Conservation (phyloP, 2,329 filamentous ascomycete species). For the Aureobasidium mangrovei region DNA sequence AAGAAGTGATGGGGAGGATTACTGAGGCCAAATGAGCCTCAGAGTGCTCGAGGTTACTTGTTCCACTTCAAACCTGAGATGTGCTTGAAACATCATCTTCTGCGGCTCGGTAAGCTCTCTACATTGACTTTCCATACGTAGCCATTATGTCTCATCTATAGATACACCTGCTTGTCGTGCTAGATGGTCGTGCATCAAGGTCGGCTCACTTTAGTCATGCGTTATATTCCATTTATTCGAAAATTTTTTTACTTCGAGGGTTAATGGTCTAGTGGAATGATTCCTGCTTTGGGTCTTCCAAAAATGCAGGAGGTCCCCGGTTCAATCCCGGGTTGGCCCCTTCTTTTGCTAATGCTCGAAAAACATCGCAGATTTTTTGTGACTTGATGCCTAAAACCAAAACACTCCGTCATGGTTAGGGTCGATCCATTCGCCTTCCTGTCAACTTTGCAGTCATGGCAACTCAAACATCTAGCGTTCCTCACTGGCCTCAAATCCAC, state of each 20-base stretch:
- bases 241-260: not conserved
- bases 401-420: not conserved
- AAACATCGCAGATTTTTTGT: not conserved
- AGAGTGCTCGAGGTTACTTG: no score
- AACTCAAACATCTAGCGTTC: conserved; percentile 52
- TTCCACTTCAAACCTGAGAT: no score
- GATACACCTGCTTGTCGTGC: no score
- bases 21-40: no score
- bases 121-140: no score
- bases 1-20: no score
- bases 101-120: no score
- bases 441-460: conserved; percentile 39
- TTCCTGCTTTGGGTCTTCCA: conserved; percentile 11
- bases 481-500: conserved; percentile 51
- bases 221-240: no score
- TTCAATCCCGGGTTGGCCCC: conserved; percentile 11
- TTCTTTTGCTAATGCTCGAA: not conserved
- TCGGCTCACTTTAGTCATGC: not conserved
- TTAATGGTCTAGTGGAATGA: conserved; percentile 13
- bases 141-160: no score
- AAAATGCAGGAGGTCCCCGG: conserved; percentile 13
- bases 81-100: no score
- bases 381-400: not conserved
- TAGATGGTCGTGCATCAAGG: no score
- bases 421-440: conserved; percentile 19